Conservation (phyloP, 116 monocot species). For the Cymodocea nodosa region DNA sequence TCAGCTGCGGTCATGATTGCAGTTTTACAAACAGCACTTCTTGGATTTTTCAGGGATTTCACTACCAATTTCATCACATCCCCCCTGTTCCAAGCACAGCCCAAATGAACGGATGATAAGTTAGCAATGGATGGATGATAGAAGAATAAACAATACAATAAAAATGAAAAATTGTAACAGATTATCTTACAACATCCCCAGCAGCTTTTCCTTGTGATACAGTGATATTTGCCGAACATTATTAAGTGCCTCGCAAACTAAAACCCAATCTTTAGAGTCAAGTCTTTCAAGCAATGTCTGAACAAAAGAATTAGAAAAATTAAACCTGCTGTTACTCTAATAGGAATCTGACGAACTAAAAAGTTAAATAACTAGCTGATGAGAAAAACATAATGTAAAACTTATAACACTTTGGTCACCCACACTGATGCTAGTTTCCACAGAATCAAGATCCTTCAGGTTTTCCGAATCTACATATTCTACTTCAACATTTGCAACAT, state of each 20-base stretch:
- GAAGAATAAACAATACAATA: neutral
- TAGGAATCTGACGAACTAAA: neutral
- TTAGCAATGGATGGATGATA: neutral
- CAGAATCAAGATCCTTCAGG: constrained; percentile 51
- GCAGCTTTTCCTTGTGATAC: constrained; percentile 75
- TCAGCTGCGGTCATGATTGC: constrained; percentile 94
- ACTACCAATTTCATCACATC: constrained; percentile 61
- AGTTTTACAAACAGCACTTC: constrained; percentile 98
- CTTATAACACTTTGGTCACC: constrained; percentile 5
- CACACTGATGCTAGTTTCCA: constrained; percentile 49
- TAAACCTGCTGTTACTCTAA: neutral
- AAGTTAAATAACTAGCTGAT: neutral
- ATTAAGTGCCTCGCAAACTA: constrained; percentile 88
- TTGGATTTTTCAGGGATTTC: constrained; percentile 86
- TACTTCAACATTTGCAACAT: constrained; percentile 43
- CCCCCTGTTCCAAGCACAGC: constrained; percentile 19
- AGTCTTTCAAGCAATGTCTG: constrained; percentile 67
- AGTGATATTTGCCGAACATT: constrained; percentile 87
- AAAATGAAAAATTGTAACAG: neutral
- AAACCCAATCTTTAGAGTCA: constrained; percentile 90
- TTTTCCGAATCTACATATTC: constrained; percentile 90
- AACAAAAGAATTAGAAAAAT: constrained; percentile 8
- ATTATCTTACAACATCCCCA: constrained; percentile 6
- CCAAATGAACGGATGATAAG: neutral
- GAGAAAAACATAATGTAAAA: neutral